A percentile compares a stretch with the other conserved stretches of the same genome.
Conservation (phyloP, 352 stramenopile species). For the Phytophthora sojae region DNA sequence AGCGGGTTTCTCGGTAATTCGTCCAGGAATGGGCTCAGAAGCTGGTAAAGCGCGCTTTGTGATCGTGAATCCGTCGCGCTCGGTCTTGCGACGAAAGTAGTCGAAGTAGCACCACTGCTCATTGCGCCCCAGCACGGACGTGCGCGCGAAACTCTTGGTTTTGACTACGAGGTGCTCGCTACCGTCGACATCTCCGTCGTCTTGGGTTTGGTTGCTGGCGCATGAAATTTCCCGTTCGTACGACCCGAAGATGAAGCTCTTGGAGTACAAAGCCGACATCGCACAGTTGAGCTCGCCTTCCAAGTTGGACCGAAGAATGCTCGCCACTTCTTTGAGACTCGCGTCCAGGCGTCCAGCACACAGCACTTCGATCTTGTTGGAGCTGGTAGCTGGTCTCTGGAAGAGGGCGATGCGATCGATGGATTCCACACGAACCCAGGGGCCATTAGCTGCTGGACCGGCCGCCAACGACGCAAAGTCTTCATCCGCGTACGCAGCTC, state of each 20-base stretch:
- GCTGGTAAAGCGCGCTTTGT: conserved; percentile 20
- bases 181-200: neutral
- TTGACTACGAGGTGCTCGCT: conserved; percentile 26
- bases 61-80: conserved; percentile 17
- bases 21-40: neutral
- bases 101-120: conserved; percentile 41
- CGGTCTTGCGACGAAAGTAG: conserved; percentile 13
- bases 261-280: conserved; percentile 38
- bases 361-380: conserved; percentile 11
- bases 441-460: neutral
- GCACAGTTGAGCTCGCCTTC: conserved; percentile 20
- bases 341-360: conserved; percentile 16
- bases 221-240: conserved; percentile 4
- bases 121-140: conserved; percentile 20
- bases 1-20: neutral
- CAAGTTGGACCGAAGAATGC: conserved; percentile 7
- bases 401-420: conserved; percentile 21
- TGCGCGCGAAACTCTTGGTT: conserved; percentile 27
- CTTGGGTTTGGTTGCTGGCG: neutral
- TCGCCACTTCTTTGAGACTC: conserved; percentile 23
- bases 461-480: conserved; percentile 22
- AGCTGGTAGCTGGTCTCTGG: neutral
- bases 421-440: conserved; percentile 23
- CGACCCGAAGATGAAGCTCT: conserved; percentile 35
- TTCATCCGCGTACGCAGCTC: conserved; percentile 15